Evolutionary conservation across 2,329 filamentous ascomycete species (phyloP).

Genomic region (Fusarium heterosporum): DNA sequence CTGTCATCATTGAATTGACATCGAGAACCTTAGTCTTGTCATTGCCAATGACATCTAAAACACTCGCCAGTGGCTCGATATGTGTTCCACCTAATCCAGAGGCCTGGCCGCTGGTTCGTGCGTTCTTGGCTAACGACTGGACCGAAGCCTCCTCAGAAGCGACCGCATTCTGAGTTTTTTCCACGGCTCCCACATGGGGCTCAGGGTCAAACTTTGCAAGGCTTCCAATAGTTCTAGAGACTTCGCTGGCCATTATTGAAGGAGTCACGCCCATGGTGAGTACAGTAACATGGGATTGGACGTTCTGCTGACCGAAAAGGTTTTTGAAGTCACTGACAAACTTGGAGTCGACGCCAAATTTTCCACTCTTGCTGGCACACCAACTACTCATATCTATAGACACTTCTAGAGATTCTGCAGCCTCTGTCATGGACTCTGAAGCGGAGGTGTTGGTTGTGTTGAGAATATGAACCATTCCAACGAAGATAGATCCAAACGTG

Average conservation of each 20-base stretch:
- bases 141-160: background rate
- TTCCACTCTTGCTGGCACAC: conserved; percentile 1
- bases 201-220: conserved; percentile 12
- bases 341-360: conserved; percentile 7
- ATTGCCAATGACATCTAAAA: conserved; percentile 12
- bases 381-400: conserved; percentile 15
- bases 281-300: conserved; percentile 23
- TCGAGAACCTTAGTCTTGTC: conserved; percentile 26
- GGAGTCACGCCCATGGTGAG: conserved; percentile 17
- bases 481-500: conserved; percentile 15
- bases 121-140: background rate
- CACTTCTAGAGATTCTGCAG: conserved; percentile 5
- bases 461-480: conserved; percentile 24
- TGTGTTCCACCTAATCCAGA: background rate
- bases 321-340: conserved; percentile 30
- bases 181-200: conserved; percentile 2
- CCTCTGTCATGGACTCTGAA: background rate
- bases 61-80: background rate
- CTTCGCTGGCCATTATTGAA: background rate
- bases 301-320: conserved; percentile 31
- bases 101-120: background rate
- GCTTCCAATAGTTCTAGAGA: background rate
- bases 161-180: conserved; percentile 8
- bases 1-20: conserved; percentile 32
- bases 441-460: background rate